Percentiles rank a stretch among this genome's conserved stretches.
Evolutionary conservation across 331 rosid genomes (phyloP).

Genomic region (Arachis monticola): DNA sequence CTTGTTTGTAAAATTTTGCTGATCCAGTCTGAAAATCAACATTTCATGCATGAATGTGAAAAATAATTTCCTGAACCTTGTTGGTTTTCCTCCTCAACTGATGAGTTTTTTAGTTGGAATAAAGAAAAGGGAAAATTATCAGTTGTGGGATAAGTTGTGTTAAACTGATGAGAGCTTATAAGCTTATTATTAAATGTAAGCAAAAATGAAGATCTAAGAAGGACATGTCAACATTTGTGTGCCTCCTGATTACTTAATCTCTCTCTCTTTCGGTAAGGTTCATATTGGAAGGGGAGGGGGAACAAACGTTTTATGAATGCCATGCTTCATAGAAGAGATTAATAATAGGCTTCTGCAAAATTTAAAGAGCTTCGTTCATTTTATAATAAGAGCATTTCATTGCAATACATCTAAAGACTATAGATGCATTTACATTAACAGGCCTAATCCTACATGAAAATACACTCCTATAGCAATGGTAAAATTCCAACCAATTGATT

Average conservation of each 20-base stretch:
- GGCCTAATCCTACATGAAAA: no score
- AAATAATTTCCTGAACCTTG: conserved; percentile 4
- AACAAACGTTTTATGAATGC: not conserved
- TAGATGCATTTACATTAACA: no score
- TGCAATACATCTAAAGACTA: not conserved
- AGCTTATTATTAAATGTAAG: no score
- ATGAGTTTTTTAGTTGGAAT: not conserved
- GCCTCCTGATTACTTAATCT: not conserved
- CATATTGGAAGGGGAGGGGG: no score
- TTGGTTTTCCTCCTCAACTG: not conserved
- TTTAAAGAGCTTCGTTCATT: not conserved
- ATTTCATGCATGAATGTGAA: conserved; percentile 3
- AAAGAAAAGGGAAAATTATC: not conserved
- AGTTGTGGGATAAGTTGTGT: not conserved
- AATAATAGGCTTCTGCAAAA: not conserved
- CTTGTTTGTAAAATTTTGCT: conserved; percentile 12
- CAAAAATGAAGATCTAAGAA: not conserved
- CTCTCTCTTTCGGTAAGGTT: not conserved
- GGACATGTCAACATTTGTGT: not conserved
- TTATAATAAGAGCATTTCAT: not conserved
- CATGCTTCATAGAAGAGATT: conserved; percentile 8
- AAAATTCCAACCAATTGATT: no score
- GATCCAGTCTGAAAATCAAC: conserved; percentile 4
- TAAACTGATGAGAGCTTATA: not conserved
- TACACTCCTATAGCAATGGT: not conserved